These are phyloP conservation scores for Juncus effusus DNA, from an alignment of 176 grass and related monocot genomes.

Conservation along the genomic window DNA sequence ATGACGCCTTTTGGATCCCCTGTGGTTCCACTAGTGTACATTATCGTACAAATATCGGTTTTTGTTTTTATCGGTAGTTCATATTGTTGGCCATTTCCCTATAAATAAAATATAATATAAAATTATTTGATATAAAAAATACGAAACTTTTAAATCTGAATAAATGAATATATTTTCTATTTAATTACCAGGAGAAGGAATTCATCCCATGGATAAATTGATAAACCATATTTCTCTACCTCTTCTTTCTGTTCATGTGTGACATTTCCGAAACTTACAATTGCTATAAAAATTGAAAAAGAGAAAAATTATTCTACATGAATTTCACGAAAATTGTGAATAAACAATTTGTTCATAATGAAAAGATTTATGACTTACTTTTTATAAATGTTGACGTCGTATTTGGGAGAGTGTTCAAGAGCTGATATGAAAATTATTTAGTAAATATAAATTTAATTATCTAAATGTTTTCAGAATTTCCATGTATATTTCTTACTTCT, in stretches of 20 bases:
- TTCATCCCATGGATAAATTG: conserved; percentile 80
- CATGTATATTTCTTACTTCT: conserved; percentile 47
- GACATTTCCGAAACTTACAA: conserved; percentile 89
- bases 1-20: conserved; percentile 29
- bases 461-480: neutral
- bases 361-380: conserved; percentile 49
- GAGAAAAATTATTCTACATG: conserved; percentile 13
- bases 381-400: conserved; percentile 47
- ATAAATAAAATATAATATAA: conserved; percentile 6
- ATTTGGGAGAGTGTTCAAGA: conserved; percentile 73
- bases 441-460: conserved; percentile 2
- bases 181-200: conserved; percentile 65
- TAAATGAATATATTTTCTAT: neutral
- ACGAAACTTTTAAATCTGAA: conserved; percentile 2
- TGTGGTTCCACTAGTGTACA: conserved; percentile 28
- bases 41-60: conserved; percentile 26
- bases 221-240: conserved; percentile 60
- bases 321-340: conserved; percentile 5
- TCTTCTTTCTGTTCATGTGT: conserved; percentile 59
- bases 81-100: conserved; percentile 22
- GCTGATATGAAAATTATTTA: conserved; percentile 37
- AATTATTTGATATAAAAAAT: conserved; percentile 3
- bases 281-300: conserved; percentile 46
- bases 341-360: neutral
- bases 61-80: conserved; percentile 20